Conservation (phyloP, 371 early-diverging fungal species). For the Conidiobolus incongruus region DNA sequence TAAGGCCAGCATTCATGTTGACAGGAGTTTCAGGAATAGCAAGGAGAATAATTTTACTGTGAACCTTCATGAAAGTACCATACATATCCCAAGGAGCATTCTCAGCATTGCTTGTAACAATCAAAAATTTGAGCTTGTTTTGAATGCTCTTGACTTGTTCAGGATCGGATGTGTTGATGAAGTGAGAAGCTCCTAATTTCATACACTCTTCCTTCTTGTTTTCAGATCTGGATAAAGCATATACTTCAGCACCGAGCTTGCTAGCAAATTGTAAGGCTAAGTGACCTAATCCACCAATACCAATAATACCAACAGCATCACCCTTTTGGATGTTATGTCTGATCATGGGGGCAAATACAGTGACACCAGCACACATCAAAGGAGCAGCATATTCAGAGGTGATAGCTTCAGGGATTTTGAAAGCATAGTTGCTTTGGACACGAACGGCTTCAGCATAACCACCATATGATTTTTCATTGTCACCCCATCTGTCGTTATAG, state of each 20-base stretch:
- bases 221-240: conserved; percentile 32
- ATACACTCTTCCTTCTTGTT: conserved; percentile 29
- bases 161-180: conserved; percentile 16
- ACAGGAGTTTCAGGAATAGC: conserved; percentile 37
- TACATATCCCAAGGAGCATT: conserved; percentile 22
- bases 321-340: conserved; percentile 25
- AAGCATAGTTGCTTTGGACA: conserved; percentile 19
- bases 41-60: conserved; percentile 32
- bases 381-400: conserved; percentile 12
- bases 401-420: conserved; percentile 26
- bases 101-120: conserved; percentile 25
- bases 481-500: not conserved
- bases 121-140: conserved; percentile 17
- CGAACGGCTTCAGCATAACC: conserved; percentile 17
- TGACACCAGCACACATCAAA: no score
- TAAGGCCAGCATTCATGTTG: conserved; percentile 11
- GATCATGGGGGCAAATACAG: conserved; percentile 36
- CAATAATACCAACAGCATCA: conserved; percentile 34
- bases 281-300: conserved; percentile 51
- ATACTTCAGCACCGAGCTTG: conserved; percentile 27
- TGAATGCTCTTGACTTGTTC: conserved; percentile 8
- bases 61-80: conserved; percentile 19
- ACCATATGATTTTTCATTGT: conserved; percentile 14
- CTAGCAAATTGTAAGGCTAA: conserved; percentile 40
- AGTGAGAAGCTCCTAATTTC: conserved; percentile 37